Evolutionary conservation across 2,329 filamentous ascomycete genomes (phyloP), one percentile per base, ranked within the genome.

Genomic region (Lachnellula subtilissima): DNA sequence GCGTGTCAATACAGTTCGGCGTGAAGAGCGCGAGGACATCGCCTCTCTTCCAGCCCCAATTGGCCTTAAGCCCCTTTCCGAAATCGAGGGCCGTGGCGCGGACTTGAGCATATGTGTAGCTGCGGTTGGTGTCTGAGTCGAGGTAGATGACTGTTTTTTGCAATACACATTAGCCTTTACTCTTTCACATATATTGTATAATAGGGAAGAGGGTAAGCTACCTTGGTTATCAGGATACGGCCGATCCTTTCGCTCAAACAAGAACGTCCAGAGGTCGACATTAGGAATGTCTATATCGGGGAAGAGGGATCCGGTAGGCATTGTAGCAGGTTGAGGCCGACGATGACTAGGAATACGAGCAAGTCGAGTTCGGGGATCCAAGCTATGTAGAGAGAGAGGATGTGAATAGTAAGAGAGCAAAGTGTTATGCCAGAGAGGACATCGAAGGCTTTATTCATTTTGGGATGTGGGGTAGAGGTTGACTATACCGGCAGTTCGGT

Each of bases 1-100:
- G 86, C 0, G 87, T 90, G 71, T 97, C 92, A 68, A 97, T 87
- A 70, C 81, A 85, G 71, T 97, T 97, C 28, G 91, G 89, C 3
- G 89, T 86, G 76, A 87, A 96, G 53, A 96, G 78, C 11, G 82
- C 88, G 22, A 97, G 78, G 1, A 94, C 89, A 69, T 97, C 89
- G 66, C 89, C 88, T 69, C 88, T 91, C 64, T 85, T 79, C 88
- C 91, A 96, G 50, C 85, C 79, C 80, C 86, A 93, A 22, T 78
- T 72, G 25, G 86, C 82, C 67, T 85, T 86, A 19, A 97, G 79
- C 0, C 89, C 92, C 61, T 86, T 84, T 50, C 90, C 92, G 63
- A 97, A 95, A n/a, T 84, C 81, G 40, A 85, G 73, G 1, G 90
- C 87, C 15, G 82, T 77, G 58, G 77, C 76, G 65, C 82, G 86